phyloP scores from a whole-genome alignment of 2,329 filamentous ascomycete genomes.

The Simplicillium sp. region DNA sequence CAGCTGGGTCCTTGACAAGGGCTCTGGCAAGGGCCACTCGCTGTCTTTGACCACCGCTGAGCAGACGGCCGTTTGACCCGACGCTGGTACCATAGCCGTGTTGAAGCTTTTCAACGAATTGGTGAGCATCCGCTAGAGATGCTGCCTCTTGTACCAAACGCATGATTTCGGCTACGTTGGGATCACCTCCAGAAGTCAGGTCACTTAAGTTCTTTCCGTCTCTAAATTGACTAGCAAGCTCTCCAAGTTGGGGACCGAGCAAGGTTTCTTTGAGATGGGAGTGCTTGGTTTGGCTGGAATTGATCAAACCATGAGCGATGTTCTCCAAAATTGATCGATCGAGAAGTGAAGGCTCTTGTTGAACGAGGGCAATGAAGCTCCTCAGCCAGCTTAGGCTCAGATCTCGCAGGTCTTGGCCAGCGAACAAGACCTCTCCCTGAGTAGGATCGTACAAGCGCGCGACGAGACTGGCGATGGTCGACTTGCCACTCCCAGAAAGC shows the following conservation, averaged over 20 bases:
- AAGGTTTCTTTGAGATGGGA: conserved; percentile 26
- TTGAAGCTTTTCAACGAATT: conserved; percentile 3
- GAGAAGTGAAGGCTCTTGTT: conserved; percentile 54
- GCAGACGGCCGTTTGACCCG: conserved; percentile 41
- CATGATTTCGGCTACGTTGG: conserved; percentile 3
- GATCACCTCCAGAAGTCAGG: not conserved
- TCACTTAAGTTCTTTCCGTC: not conserved
- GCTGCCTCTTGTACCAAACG: conserved; percentile 4
- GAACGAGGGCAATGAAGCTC: conserved; percentile 46
- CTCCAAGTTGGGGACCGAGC: conserved; percentile 30
- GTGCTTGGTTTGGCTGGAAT: conserved; percentile 35
- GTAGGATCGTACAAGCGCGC: conserved; percentile 55
- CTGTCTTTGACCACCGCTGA: conserved; percentile 50
- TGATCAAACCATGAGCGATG: conserved; percentile 32
- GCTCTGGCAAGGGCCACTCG: conserved; percentile 53
- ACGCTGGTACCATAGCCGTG: conserved; percentile 22
- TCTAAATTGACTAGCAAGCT: conserved; percentile 27
- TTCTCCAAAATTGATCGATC: conserved; percentile 46
- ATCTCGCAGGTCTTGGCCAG: conserved; percentile 34
- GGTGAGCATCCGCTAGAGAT: conserved; percentile 3
- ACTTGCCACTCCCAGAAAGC: conserved; percentile 58
- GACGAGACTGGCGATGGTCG: conserved; percentile 55
- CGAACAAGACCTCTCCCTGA: conserved; percentile 25
- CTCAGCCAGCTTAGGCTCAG: conserved; percentile 50
- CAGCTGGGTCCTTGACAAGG: conserved; percentile 48